phyloP scores from a whole-genome alignment of 805 yeast species.

The Candida caryicola region DNA sequence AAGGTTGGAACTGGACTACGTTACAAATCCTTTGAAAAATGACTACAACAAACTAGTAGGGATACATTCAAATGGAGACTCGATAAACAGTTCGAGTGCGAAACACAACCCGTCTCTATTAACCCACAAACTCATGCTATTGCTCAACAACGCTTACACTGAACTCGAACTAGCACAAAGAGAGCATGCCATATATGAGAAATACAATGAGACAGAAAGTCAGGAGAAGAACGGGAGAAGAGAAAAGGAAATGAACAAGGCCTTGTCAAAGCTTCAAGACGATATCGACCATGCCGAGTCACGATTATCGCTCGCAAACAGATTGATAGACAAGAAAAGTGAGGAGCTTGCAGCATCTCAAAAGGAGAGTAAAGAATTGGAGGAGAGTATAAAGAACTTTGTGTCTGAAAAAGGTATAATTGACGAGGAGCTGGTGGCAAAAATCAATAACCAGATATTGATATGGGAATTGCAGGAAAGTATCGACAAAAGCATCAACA shows the following conservation, averaged over 20 bases:
- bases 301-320: conserved; percentile 34
- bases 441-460: conserved; percentile 37
- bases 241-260: conserved; percentile 39
- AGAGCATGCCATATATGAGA: conserved; percentile 36
- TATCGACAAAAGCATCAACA: conserved; percentile 41
- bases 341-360: conserved; percentile 28
- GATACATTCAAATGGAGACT: conserved; percentile 30
- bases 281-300: conserved; percentile 45
- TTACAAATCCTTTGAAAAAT: conserved; percentile 62
- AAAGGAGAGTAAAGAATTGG: conserved; percentile 24
- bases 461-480: conserved; percentile 47
- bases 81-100: conserved; percentile 12
- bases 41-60: conserved; percentile 50
- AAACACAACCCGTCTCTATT: conserved; percentile 28
- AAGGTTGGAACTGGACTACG: conserved; percentile 63
- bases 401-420: conserved; percentile 19
- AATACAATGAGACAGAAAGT: conserved; percentile 39
- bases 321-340: conserved; percentile 26
- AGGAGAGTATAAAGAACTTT: conserved; percentile 26
- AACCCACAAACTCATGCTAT: conserved; percentile 63
- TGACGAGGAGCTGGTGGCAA: conserved; percentile 11
- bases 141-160: conserved; percentile 47
- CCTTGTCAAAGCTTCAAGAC: conserved; percentile 43
- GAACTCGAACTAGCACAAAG: conserved; percentile 41
- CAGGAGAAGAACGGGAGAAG: conserved; percentile 43